Evolutionary conservation across 2,329 filamentous ascomycete species (phyloP).

Genomic region (Cryphonectria japonica): DNA sequence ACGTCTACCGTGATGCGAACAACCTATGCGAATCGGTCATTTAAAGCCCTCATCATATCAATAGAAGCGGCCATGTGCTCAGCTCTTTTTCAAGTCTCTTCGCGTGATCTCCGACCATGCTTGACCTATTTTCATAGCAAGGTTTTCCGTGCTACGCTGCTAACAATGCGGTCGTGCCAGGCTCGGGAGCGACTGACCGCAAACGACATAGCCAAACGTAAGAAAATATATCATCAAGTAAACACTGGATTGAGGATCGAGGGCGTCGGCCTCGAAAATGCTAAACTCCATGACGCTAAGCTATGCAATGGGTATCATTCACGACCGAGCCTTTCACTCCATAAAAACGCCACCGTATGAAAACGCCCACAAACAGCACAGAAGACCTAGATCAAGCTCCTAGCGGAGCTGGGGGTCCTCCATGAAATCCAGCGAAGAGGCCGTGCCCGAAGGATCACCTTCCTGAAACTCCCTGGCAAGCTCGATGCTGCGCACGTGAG

Average conservation of each 20-base stretch:
- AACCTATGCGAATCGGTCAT: background rate
- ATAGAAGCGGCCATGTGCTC: background rate
- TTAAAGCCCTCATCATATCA: too few relatives aligned
- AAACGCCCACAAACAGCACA: background rate
- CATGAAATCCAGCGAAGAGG: constrained; percentile 32
- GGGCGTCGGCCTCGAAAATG: constrained; percentile 1
- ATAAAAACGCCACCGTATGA: background rate
- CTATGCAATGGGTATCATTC: constrained; percentile 17
- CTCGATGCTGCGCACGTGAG: constrained; percentile 37
- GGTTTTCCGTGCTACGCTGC: background rate
- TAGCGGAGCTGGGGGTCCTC: constrained; percentile 28
- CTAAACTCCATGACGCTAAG: constrained; percentile 1
- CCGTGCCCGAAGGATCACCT: constrained; percentile 22
- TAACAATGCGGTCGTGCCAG: background rate
- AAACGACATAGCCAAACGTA: background rate
- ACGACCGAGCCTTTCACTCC: constrained; percentile 10
- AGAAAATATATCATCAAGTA: background rate
- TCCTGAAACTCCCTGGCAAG: constrained; percentile 14
- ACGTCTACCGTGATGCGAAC: background rate
- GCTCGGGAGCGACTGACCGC: background rate
- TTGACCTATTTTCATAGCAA: background rate
- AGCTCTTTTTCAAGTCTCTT: background rate
- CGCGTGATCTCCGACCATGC: background rate
- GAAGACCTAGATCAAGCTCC: background rate
- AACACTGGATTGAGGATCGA: background rate